Base-by-base conservation (phyloP, 768 basidiomycete genomes). In the Punctularia strigosozonata region DNA sequence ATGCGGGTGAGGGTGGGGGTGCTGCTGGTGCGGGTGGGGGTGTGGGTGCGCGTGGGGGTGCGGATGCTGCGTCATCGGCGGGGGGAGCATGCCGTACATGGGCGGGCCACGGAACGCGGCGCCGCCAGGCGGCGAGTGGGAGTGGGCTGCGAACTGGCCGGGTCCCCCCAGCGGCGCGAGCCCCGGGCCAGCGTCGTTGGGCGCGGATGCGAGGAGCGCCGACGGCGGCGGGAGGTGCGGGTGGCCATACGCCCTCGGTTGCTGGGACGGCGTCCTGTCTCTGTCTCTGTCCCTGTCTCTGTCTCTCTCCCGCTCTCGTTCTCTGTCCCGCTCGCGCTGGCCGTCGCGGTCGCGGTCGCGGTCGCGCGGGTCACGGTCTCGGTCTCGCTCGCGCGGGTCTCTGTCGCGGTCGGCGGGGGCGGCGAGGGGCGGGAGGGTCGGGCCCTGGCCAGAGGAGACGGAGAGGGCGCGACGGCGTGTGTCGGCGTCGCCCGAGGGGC, bases 401-500 rank as follows among this genome's bases (percentile, higher is more conserved):
- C 46, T 41, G 39, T 50, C 47, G 33, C 48, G 38, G 42, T 49
- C 43, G 35, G 52, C 58, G 31, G 36, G 31, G 43, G 53, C 49
- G 40, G 49, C 44, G 23, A 49, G 41, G 4, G 49, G 13, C 45
- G 1, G 56, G 30, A 46, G 52, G 47, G 35, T 50, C 53, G 37
- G 54, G 56, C 10, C 48, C 8, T 19, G 33, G 33, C 33, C 8
- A 19, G 8, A 19, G 12, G 19, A 8, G 8, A 10, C 19, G 33
- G 10, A 19, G 33, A 19, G 33, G 10, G 13, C 40, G 26, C 56
- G 15, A 43, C 46, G 45, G 52, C 8, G 60, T 45, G 3, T 49
- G 49, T 50, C 61, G 50, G 14, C 45, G 45, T 71, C 71, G 48
- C 77, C 77, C 0, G 77, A 78, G 36, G 80, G 80, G 0, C 78